Evolutionary conservation across 2,329 filamentous ascomycete genomes (phyloP).

Genomic region (Gnomoniopsis smithogilvyi): DNA sequence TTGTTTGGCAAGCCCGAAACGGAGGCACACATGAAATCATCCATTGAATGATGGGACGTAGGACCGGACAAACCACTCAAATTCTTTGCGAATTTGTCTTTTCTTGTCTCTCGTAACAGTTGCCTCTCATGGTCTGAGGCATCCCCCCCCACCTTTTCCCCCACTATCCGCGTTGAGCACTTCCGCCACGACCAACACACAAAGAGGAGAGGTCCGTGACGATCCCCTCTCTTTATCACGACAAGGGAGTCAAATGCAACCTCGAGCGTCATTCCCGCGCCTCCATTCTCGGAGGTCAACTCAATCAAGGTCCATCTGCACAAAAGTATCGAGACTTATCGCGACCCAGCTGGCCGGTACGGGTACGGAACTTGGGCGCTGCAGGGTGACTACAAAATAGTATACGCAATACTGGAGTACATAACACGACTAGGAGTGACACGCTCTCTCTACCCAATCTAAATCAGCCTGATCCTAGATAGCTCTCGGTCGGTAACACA

Average conservation of each 20-base stretch:
- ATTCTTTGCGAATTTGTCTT: neutral
- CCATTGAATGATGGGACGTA: too few species aligned
- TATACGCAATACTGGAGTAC: neutral
- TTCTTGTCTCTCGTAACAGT: too few species aligned
- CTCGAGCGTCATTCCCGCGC: neutral
- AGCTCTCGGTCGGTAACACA: neutral
- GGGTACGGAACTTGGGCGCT: slow-evolving; percentile 2
- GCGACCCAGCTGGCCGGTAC: slow-evolving; percentile 6
- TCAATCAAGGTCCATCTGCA: neutral
- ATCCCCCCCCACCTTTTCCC: too few species aligned
- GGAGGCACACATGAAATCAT: too few species aligned
- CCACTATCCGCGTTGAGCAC: too few species aligned
- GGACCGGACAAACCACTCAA: too few species aligned
- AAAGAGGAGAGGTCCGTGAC: neutral
- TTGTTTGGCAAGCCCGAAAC: too few species aligned
- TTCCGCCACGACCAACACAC: neutral
- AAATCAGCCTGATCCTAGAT: slow-evolving; percentile 1
- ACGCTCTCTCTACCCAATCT: too few species aligned
- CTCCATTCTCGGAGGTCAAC: neutral
- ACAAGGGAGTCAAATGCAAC: neutral
- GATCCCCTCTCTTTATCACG: neutral
- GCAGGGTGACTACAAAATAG: neutral
- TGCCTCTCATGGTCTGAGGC: too few species aligned
- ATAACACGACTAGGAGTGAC: too few species aligned
- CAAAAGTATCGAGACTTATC: neutral